Conservation (phyloP, 306 rosid genomes). For the Notholithocarpus densiflorus region DNA sequence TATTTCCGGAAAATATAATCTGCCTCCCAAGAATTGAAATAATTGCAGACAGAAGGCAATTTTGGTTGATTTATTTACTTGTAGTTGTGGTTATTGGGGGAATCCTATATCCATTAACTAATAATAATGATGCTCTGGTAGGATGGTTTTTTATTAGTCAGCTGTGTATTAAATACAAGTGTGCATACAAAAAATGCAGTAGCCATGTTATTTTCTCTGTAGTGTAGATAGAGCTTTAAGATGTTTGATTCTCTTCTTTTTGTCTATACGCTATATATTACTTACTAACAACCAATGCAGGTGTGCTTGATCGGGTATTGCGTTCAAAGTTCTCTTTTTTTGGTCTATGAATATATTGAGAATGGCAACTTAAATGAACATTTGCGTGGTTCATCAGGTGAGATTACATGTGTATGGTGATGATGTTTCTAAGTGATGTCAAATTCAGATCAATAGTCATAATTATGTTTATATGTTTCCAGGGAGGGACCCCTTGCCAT, state of each 20-base stretch:
- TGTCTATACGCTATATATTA: not conserved
- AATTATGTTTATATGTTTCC: constrained; percentile 15
- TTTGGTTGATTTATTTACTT: not conserved
- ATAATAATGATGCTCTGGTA: not conserved
- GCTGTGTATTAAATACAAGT: not conserved
- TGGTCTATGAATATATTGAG: constrained; percentile 65
- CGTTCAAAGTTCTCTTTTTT: constrained; percentile 76
- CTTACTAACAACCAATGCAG: constrained; percentile 31
- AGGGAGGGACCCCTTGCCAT: constrained; percentile 77
- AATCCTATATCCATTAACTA: not conserved
- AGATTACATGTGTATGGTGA: constrained; percentile 12
- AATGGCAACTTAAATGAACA: constrained; percentile 67
- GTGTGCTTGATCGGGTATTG: constrained; percentile 97
- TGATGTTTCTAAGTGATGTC: not conserved
- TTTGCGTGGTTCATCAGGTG: constrained; percentile 86
- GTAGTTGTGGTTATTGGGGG: not conserved
- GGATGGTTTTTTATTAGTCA: not conserved
- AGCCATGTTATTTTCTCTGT: not conserved
- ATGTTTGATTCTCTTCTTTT: not conserved
- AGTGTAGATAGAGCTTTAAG: not conserved
- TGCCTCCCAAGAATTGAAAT: not conserved
- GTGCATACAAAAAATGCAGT: not conserved
- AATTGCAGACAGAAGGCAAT: not conserved
- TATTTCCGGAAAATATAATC: not conserved
- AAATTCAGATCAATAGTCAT: constrained; percentile 1